A percentile compares a stretch with the other conserved stretches of the same genome.
Evolutionary conservation across 768 basidiomycete species (phyloP).

Genomic region (Brasilioporus rufonigricans): DNA sequence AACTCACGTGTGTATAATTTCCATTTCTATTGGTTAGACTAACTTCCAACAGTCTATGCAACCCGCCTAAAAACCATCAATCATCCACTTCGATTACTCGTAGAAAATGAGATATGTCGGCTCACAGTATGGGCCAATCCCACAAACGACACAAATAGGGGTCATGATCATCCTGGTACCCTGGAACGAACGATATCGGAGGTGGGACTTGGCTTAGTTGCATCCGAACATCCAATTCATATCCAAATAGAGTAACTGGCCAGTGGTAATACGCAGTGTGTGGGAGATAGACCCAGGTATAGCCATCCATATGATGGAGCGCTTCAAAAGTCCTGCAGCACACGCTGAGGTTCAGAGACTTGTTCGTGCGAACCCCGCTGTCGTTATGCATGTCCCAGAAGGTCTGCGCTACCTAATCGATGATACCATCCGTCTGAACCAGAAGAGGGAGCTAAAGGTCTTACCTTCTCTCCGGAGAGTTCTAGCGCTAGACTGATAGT

Average conservation of each 20-base stretch:
- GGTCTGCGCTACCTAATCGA: conserved; percentile 80
- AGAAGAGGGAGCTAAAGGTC: conserved; percentile 76
- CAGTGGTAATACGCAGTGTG: conserved; percentile 60
- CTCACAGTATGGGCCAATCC: conserved; percentile 91
- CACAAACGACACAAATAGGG: conserved; percentile 68
- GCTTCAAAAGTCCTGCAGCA: conserved; percentile 70
- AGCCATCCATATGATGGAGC: conserved; percentile 80
- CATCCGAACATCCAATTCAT: conserved; percentile 3
- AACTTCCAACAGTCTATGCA: conserved; percentile 46
- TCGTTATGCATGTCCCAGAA: conserved; percentile 74
- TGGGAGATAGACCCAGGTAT: conserved; percentile 87
- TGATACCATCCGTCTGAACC: conserved; percentile 54
- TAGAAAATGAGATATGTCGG: conserved; percentile 88
- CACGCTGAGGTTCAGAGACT: conserved; percentile 72
- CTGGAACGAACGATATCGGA: conserved; percentile 60
- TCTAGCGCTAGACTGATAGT: background rate
- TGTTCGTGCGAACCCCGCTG: conserved; percentile 67
- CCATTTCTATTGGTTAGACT: background rate
- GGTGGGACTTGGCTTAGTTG: conserved; percentile 38
- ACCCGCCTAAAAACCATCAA: conserved; percentile 64
- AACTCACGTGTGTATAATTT: conserved; percentile 38
- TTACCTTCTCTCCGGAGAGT: conserved; percentile 7
- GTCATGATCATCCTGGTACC: conserved; percentile 54
- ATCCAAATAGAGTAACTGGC: conserved; percentile 56
- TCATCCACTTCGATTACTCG: conserved; percentile 74